Base-by-base conservation (phyloP, 495 filamentous ascomycete genomes). In the Xylaria nigripes region DNA sequence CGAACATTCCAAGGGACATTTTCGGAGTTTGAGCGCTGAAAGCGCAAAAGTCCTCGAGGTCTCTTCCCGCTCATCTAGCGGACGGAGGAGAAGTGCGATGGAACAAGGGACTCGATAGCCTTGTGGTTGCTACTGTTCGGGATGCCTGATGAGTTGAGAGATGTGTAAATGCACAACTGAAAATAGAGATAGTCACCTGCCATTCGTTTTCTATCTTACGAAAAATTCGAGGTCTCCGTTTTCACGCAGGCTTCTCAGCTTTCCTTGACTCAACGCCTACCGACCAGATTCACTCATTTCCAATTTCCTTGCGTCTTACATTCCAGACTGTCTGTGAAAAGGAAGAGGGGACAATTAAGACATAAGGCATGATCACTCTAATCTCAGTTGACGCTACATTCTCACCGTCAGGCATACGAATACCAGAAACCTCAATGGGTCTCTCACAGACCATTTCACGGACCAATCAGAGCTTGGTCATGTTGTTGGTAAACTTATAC, bases 1-100 rank as follows among this genome's bases (percentile, higher is more conserved):
- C 41, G 79, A 84, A 54, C 71, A 82, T 48, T 81, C 77, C 27
- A 80, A 77, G 57, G 70, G 76, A 3, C 86, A 90, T 61, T 77
- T 68, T 18, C 72, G 85, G n/a, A 83, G 83, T 45, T 81, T 87
- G 58, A 89, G 84, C 52, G 84, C 85, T 18, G 87, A 86, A 21
- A 87, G 83, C 66, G 85, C 86, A 4, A 83, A 79, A 62, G 68
- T 90, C 12, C 65, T 89, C 32, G 81, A 87, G 50, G 72, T 88
- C 24, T 79, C 77, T 1, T 74, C 76, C 29, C 71, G 77, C 6
- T 62, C 64, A 42, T 78, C 76, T 10, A 64, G 64, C 18, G 76
- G 78, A 54, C 58, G 60, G 19, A 68, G 62, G 59, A 64, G 61
- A 30, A 62, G 64, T 48, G 34, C 43, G 7, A 32, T 47, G 21